Percentiles rank a stretch among this genome's conserved stretches.
Conservation (phyloP, 371 early-diverging fungal genomes). For the Gilbertella persicaria region DNA sequence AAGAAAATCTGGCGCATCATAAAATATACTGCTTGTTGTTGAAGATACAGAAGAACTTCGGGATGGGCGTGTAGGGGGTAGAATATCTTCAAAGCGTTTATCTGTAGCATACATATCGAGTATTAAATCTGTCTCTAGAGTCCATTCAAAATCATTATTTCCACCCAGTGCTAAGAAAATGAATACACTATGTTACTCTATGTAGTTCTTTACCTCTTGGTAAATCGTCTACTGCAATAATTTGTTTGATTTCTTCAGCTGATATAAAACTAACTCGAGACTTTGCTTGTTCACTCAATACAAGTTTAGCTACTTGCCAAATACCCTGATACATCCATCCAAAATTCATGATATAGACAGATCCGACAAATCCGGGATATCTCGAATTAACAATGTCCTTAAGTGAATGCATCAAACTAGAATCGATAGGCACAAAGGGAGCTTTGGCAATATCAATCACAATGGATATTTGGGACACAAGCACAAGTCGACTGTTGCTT, state of each 20-base stretch:
- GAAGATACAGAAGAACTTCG: conserved; percentile 29
- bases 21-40: conserved; percentile 28
- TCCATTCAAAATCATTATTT: conserved; percentile 39
- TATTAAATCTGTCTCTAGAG: conserved; percentile 32
- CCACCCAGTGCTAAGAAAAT: conserved; percentile 43
- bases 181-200: neutral
- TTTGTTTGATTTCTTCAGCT: conserved; percentile 30
- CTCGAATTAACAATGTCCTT: conserved; percentile 33
- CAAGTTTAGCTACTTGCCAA: conserved; percentile 50
- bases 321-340: conserved; percentile 60
- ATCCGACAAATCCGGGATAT: conserved; percentile 47
- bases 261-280: conserved; percentile 43
- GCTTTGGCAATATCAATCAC: conserved; percentile 49
- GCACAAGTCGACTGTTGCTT: neutral
- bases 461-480: conserved; percentile 46
- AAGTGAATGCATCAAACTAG: conserved; percentile 30
- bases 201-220: conserved; percentile 31
- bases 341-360: conserved; percentile 52
- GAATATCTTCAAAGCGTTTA: conserved; percentile 5
- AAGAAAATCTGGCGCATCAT: conserved; percentile 33
- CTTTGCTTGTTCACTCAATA: conserved; percentile 47
- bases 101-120: conserved; percentile 39
- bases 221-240: conserved; percentile 33
- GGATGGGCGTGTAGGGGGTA: conserved; percentile 2
- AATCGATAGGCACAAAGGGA: conserved; percentile 45